Percentiles rank a stretch among this genome's conserved stretches.
Evolutionary conservation across 345 rosid species (phyloP).

Genomic region (Arabidopsis suecica): DNA sequence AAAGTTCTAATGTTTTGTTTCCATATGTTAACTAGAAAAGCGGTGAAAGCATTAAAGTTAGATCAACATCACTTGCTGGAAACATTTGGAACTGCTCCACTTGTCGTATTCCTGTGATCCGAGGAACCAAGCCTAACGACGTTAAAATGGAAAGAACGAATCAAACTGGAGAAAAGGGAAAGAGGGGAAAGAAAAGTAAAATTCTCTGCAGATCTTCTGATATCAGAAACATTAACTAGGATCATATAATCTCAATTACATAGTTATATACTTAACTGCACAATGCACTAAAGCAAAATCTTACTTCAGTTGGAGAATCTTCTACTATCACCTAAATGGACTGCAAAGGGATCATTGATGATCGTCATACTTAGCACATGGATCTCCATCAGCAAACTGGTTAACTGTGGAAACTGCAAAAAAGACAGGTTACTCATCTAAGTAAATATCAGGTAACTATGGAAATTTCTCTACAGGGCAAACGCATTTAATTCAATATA

Average conservation of each 20-base stretch:
- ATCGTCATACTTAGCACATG: conserved; percentile 21
- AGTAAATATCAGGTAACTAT: conserved; percentile 19
- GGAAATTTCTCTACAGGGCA: conserved; percentile 2
- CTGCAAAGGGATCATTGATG: conserved; percentile 5
- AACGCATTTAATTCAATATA: conserved; percentile 1
- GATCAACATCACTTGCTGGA: conserved; percentile 9
- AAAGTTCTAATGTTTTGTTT: conserved; percentile 8
- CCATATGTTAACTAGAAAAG: conserved; percentile 24
- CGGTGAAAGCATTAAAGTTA: neutral
- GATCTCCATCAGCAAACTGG: conserved; percentile 27
- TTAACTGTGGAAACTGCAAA: conserved; percentile 20
- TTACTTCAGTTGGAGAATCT: conserved; percentile 27
- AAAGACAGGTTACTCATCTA: conserved; percentile 6
- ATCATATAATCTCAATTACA: neutral
- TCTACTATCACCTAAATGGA: conserved; percentile 13
- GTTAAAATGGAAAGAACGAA: conserved; percentile 16
- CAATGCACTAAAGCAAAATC: conserved; percentile 17
- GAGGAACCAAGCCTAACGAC: conserved; percentile 28
- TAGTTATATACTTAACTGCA: conserved; percentile 10
- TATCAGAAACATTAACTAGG: conserved; percentile 24
- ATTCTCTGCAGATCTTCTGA: conserved; percentile 17
- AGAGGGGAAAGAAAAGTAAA: conserved; percentile 24
- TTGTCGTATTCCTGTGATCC: conserved; percentile 11
- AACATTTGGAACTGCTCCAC: conserved; percentile 24
- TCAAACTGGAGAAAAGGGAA: conserved; percentile 7